These are phyloP conservation scores for Fusarium bulbicola DNA, from an alignment of 2,329 filamentous ascomycete genomes.

Conservation along the genomic window DNA sequence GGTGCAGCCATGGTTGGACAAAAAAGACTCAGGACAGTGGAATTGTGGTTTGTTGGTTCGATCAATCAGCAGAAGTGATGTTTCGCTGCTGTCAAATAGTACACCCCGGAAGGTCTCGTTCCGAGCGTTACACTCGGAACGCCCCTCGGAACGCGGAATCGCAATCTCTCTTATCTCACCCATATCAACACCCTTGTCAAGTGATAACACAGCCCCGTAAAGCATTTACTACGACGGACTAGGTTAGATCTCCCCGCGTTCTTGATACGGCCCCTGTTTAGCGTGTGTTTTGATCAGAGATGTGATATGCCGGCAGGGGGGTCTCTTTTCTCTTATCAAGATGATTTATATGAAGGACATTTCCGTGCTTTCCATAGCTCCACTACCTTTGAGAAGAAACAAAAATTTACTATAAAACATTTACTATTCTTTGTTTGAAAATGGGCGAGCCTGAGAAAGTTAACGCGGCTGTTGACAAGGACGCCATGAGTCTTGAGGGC, in stretches of 20 bases:
- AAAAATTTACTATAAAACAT: neutral
- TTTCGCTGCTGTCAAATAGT: constrained; percentile 1
- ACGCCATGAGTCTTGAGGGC: neutral
- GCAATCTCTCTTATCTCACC: neutral
- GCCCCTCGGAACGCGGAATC: constrained; percentile 6
- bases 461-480: constrained; percentile 2
- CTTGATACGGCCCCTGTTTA: constrained; percentile 17
- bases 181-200: neutral
- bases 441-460: neutral
- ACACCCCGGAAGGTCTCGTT: neutral
- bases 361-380: neutral
- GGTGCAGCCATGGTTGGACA: neutral
- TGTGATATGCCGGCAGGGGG: neutral
- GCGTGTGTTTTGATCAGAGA: neutral
- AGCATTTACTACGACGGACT: neutral
- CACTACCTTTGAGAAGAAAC: fast-evolving
- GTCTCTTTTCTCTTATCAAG: neutral
- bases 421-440: neutral
- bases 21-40: neutral
- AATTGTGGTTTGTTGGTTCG: neutral
- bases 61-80: neutral
- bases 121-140: neutral
- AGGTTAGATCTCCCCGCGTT: constrained; percentile 2
- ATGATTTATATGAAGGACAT: neutral
- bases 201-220: neutral